These are phyloP conservation scores for Lentinula guzmanii DNA, from an alignment of 768 basidiomycete species.

Conservation along the genomic window DNA sequence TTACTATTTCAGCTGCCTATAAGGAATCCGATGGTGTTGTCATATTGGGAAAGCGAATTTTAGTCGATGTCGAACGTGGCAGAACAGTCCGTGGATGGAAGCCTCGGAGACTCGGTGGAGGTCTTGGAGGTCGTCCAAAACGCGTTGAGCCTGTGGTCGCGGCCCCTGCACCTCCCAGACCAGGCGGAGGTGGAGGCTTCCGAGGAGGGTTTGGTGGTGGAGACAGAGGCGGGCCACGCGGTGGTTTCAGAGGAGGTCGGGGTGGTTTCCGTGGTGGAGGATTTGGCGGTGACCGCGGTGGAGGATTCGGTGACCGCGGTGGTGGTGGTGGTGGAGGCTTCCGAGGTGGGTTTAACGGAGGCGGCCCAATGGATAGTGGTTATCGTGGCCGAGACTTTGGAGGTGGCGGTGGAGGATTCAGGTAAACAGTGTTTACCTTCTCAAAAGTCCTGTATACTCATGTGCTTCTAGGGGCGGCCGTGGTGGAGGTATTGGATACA, in stretches of 20 bases:
- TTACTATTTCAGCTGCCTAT: constrained; percentile 65
- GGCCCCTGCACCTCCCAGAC: constrained; percentile 31
- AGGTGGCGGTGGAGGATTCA: constrained; percentile 29
- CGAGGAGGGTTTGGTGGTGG: constrained; percentile 24
- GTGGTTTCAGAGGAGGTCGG: constrained; percentile 37
- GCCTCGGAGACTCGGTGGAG: constrained; percentile 93
- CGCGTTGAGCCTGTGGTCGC: constrained; percentile 45
- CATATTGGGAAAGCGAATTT: constrained; percentile 91
- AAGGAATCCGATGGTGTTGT: constrained; percentile 97
- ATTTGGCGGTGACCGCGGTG: constrained; percentile 28
- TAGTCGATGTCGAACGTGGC: constrained; percentile 97
- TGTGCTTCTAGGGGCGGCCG: constrained; percentile 45
- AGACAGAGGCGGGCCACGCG: constrained; percentile 21
- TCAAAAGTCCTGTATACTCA: constrained; percentile 16
- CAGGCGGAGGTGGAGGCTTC: constrained; percentile 37
- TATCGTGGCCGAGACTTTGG: constrained; percentile 17
- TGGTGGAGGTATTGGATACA: constrained; percentile 69
- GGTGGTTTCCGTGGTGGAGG: constrained; percentile 37
- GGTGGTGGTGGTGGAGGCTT: constrained; percentile 17
- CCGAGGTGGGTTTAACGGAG: constrained; percentile 28
- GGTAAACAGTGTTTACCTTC: constrained; percentile 21
- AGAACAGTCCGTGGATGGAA: constrained; percentile 99
- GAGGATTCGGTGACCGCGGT: constrained; percentile 27
- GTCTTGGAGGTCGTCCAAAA: constrained; percentile 97
- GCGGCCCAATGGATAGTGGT: constrained; percentile 20